Evolutionary conservation across 2,329 filamentous ascomycete genomes (phyloP).

Genomic region (Trichoderma citrinoviride): DNA sequence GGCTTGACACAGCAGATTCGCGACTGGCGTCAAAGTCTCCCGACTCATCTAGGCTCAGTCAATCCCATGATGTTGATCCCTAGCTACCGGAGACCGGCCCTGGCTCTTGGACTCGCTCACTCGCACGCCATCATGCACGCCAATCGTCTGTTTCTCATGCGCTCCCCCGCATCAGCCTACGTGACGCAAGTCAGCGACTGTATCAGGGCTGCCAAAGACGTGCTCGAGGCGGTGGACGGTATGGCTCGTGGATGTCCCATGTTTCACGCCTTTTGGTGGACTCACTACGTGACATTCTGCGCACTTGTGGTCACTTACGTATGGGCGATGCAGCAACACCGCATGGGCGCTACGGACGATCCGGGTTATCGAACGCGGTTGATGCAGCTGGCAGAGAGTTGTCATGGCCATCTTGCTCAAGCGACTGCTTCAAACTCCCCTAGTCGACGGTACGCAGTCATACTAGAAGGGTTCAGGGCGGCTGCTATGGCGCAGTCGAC

Average conservation of each 20-base stretch:
- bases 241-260: slow-evolving; percentile 40
- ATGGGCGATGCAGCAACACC: slow-evolving; percentile 48
- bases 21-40: slow-evolving; percentile 41
- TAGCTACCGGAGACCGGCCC: slow-evolving; percentile 48
- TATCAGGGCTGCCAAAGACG: slow-evolving; percentile 45
- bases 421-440: slow-evolving; percentile 41
- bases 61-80: slow-evolving; percentile 46
- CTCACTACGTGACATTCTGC: slow-evolving; percentile 53
- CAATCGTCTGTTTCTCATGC: slow-evolving; percentile 53
- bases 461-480: slow-evolving; percentile 49
- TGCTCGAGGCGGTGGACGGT: slow-evolving; percentile 44
- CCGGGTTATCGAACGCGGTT: slow-evolving; percentile 27
- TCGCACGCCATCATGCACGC: slow-evolving; percentile 56
- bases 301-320: slow-evolving; percentile 53
- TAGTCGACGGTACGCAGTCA: slow-evolving; percentile 49
- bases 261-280: slow-evolving; percentile 53
- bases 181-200: slow-evolving; percentile 40
- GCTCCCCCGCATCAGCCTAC: slow-evolving; percentile 26
- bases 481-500: slow-evolving; percentile 10
- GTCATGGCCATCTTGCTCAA: slow-evolving; percentile 44
- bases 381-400: slow-evolving; percentile 44
- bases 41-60: slow-evolving; percentile 43
- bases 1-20: slow-evolving; percentile 39
- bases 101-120: slow-evolving; percentile 52
- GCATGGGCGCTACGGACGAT: slow-evolving; percentile 12